A percentile compares a stretch with the other conserved stretches of the same genome.
Conservation (phyloP, 2,329 filamentous ascomycete species). For the Sporothrix pallida region DNA sequence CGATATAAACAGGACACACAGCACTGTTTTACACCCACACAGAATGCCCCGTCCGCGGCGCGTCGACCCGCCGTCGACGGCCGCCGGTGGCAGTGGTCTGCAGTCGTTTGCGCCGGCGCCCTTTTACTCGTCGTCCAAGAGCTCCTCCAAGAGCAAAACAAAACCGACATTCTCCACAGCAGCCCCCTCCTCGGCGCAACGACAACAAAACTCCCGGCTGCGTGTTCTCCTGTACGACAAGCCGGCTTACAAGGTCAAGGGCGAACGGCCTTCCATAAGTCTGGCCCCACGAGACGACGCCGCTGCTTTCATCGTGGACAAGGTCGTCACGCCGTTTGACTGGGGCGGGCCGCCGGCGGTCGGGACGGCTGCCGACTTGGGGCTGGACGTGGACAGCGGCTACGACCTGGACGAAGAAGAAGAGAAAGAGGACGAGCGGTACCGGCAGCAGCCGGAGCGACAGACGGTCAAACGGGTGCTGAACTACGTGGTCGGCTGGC, state of each 20-base stretch:
- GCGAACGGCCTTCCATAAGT: conserved; percentile 55
- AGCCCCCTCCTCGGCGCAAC: not conserved
- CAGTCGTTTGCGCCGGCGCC: not conserved
- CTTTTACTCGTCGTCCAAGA: not conserved
- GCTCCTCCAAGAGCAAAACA: not conserved
- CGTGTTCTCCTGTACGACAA: conserved; percentile 45
- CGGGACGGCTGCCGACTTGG: not conserved
- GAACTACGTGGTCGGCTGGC: conserved; percentile 62
- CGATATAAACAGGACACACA: not conserved
- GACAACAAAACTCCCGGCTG: conserved; percentile 35
- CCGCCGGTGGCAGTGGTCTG: too few species aligned
- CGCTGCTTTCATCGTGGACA: conserved; percentile 62
- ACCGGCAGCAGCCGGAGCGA: conserved; percentile 38
- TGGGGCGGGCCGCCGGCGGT: conserved; percentile 7
- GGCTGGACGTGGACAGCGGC: not conserved
- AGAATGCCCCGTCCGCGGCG: conserved; percentile 30
- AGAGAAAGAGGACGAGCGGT: conserved; percentile 11
- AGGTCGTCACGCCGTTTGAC: conserved; percentile 53
- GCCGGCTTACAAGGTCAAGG: conserved; percentile 52
- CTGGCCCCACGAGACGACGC: conserved; percentile 60
- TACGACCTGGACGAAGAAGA: conserved; percentile 31
- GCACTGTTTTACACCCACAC: not conserved
- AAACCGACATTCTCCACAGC: not conserved
- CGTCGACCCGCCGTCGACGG: not conserved
- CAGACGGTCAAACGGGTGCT: conserved; percentile 49